Evolutionary conservation across 176 grass and related monocot species (phyloP).

Genomic region (Avena eriantha): DNA sequence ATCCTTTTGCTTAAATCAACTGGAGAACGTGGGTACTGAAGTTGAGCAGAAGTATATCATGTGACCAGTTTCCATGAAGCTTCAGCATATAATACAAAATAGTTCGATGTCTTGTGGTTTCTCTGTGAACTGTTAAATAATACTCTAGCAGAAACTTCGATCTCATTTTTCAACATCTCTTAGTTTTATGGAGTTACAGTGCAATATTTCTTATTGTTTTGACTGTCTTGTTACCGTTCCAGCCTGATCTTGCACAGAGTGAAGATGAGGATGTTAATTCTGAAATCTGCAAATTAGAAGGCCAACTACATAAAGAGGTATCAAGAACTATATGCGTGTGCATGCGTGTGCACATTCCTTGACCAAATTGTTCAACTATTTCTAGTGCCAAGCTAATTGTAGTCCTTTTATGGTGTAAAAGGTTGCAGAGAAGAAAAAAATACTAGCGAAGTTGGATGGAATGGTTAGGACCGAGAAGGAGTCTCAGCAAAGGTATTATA

Average conservation of each 20-base stretch:
- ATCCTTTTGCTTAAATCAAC: not conserved
- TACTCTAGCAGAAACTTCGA: not conserved
- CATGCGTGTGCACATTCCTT: not conserved
- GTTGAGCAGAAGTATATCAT: not conserved
- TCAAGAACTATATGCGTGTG: constrained; percentile 7
- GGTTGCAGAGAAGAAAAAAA: constrained; percentile 66
- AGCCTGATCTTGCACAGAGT: constrained; percentile 77
- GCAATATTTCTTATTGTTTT: constrained; percentile 26
- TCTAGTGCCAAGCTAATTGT: constrained; percentile 28
- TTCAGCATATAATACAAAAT: constrained; percentile 22
- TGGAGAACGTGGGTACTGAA: constrained; percentile 31
- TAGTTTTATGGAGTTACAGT: constrained; percentile 25
- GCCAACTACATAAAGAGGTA: constrained; percentile 67
- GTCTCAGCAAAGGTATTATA: constrained; percentile 63
- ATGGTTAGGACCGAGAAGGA: constrained; percentile 57
- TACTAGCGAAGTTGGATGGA: constrained; percentile 60
- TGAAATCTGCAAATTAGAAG: constrained; percentile 66
- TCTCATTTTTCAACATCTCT: constrained; percentile 5
- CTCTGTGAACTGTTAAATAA: constrained; percentile 19
- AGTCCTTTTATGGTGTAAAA: constrained; percentile 49
- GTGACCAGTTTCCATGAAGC: not conserved
- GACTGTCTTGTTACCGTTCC: constrained; percentile 32
- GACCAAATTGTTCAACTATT: constrained; percentile 27
- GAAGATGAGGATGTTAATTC: constrained; percentile 71
- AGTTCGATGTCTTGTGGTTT: constrained; percentile 27